Percentiles rank a stretch among this genome's conserved stretches.
Evolutionary conservation across 306 rosid species (phyloP).

Genomic region (Abrus pulchellus): DNA sequence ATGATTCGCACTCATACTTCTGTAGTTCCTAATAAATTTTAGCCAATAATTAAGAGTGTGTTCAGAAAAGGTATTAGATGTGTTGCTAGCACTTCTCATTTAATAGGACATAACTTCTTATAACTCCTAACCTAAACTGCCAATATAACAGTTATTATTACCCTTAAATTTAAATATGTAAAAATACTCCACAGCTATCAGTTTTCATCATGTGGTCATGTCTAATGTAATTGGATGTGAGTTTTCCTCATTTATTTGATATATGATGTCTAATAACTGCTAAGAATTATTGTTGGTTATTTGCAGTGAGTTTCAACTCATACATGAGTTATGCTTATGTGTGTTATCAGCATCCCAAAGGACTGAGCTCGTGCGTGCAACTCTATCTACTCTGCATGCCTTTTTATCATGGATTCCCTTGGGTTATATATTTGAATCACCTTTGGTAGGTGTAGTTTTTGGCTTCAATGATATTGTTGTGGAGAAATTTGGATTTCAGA

Average conservation of each 20-base stretch:
- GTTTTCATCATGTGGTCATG: not conserved
- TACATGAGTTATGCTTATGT: conserved; percentile 95
- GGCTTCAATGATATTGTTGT: conserved; percentile 30
- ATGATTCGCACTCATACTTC: too few relatives aligned
- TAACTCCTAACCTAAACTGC: too few relatives aligned
- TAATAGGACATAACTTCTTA: too few relatives aligned
- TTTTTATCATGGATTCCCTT: conserved; percentile 98
- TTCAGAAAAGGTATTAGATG: too few relatives aligned
- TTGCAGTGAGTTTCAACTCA: conserved; percentile 97
- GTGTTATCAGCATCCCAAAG: conserved; percentile 95
- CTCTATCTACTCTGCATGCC: conserved; percentile 93
- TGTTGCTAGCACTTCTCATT: too few relatives aligned
- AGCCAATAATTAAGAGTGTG: too few relatives aligned
- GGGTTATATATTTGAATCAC: conserved; percentile 98
- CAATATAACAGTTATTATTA: too few relatives aligned
- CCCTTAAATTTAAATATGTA: too few relatives aligned
- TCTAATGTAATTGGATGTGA: not conserved
- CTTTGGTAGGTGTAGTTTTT: conserved; percentile 67
- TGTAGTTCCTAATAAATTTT: too few relatives aligned
- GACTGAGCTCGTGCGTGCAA: conserved; percentile 91
- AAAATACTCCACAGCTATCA: too few relatives aligned
- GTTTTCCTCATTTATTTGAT: conserved; percentile 2
- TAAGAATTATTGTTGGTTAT: conserved; percentile 52
- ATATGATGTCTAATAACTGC: conserved; percentile 18
- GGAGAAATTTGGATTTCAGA: not conserved